Base-by-base conservation (phyloP, 2,329 filamentous ascomycete species). In the Cytospora paraplurivora region DNA sequence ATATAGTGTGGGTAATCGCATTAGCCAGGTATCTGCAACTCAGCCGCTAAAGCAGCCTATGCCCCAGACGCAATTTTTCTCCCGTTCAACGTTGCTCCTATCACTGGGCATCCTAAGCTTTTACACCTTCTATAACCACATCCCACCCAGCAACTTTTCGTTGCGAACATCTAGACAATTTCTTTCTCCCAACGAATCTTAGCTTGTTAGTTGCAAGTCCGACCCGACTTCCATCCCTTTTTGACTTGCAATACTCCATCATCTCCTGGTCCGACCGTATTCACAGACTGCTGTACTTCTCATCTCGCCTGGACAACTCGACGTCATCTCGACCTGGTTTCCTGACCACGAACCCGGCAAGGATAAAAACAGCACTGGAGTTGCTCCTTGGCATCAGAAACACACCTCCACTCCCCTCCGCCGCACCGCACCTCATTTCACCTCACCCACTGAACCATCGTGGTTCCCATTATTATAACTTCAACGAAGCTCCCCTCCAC, bases 241-340 rank as follows among this genome's bases (percentile, higher is more conserved):
- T 19, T 21, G 19, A 21, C 51, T 32, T 7, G 52, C 33, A 21
- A 47, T 11, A 7, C 44, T 19, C 44, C 1, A 21, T 21, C 7
- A 21, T 12, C 8, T 21, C 21, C 34, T 35, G 37, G 8, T 11
- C 27, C 52, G 10, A 19, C 34, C 17, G 8, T 50, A 8, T 41
- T 38, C 37, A 21, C 49, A 49, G 32, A 21, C 32, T 44, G 35
- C 35, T 34, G 51, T 51, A 12, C 33, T 37, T 56, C 49, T 61
- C 32, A 38, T 37, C 32, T 41, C 27, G 8, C 53, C 41, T 19
- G 4, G 33, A 50, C 19, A 37, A 62, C 57, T 19, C 34, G 56
- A 66, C 64, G 64, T 66, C 64, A 66, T 66, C 55, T 27, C 55
- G 49, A 58, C 59, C 59, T 21, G 21, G 54, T 50, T 41, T 37